Evolutionary conservation across 257 asterid genomes (phyloP).

Genomic region (Haberlea rhodopensis): DNA sequence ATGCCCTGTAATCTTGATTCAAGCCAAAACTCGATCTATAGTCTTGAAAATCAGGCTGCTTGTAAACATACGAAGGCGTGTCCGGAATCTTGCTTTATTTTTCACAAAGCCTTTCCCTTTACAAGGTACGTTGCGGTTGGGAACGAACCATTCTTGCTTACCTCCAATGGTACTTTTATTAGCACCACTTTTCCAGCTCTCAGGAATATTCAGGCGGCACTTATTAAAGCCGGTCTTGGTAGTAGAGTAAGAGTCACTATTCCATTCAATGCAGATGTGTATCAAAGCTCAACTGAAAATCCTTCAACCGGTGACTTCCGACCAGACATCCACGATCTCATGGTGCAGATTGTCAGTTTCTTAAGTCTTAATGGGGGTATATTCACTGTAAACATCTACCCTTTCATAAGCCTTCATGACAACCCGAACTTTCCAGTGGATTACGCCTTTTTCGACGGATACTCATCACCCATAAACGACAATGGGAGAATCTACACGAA

Average conservation of each 20-base stretch:
- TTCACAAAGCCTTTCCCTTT: too few relatives aligned
- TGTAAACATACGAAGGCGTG: not conserved
- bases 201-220: slow-evolving; percentile 71
- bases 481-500: slow-evolving; percentile 52
- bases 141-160: too few relatives aligned
- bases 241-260: slow-evolving; percentile 52
- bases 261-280: slow-evolving; percentile 77
- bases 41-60: not conserved
- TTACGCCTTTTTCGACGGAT: slow-evolving; percentile 75
- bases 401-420: slow-evolving; percentile 67
- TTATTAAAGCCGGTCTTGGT: slow-evolving; percentile 70
- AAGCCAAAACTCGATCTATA: not conserved
- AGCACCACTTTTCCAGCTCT: slow-evolving; percentile 68
- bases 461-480: slow-evolving; percentile 54
- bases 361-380: slow-evolving; percentile 53
- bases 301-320: slow-evolving; percentile 79
- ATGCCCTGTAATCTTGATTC: not conserved
- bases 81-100: not conserved
- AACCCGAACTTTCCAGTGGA: slow-evolving; percentile 66
- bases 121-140: too few relatives aligned
- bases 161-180: too few relatives aligned
- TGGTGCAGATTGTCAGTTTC: slow-evolving; percentile 56
- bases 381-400: slow-evolving; percentile 78
- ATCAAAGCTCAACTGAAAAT: slow-evolving; percentile 44
- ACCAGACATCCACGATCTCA: slow-evolving; percentile 42